A percentile compares a stretch with the other conserved stretches of the same genome.
phyloP scores from a whole-genome alignment of 257 asterid species.

The Nicotiana otophora region DNA sequence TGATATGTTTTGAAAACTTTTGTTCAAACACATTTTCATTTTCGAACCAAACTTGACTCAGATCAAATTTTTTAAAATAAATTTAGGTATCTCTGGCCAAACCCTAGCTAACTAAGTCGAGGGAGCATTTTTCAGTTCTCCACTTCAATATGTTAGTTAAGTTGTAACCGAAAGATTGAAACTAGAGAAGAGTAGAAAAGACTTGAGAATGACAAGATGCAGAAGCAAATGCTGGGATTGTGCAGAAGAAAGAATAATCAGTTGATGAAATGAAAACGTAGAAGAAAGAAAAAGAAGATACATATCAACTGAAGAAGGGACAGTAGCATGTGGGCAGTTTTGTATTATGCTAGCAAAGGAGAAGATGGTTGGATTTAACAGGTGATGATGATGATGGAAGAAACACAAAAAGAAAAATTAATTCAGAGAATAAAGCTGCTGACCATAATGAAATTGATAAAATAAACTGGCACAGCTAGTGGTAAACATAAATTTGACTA shows the following conservation, averaged over 20 bases:
- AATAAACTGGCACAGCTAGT: not conserved
- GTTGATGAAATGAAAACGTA: not conserved
- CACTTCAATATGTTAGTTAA: conserved; percentile 34
- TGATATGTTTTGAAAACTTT: no score
- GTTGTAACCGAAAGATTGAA: conserved; percentile 11
- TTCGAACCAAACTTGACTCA: no score
- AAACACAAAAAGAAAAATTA: not conserved
- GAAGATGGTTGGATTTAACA: conserved; percentile 15
- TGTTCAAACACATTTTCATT: no score
- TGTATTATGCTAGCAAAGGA: conserved; percentile 11
- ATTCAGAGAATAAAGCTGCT: not conserved
- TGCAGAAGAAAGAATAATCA: not conserved
- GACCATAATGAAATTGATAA: not conserved
- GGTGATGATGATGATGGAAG: not conserved
- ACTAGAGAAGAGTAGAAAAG: conserved; percentile 18
- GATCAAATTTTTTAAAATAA: no score
- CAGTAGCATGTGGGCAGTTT: conserved; percentile 15
- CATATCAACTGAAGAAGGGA: not conserved
- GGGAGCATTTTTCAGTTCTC: conserved; percentile 6
- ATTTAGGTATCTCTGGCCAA: no score
- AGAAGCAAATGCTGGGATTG: conserved; percentile 4
- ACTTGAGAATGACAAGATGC: conserved; percentile 23
- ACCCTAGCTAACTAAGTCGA: no score
- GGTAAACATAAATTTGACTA: not conserved
- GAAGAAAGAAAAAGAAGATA: not conserved